Base-by-base conservation (phyloP, 2,329 filamentous ascomycete species). In the Fusarium pininemorale region DNA sequence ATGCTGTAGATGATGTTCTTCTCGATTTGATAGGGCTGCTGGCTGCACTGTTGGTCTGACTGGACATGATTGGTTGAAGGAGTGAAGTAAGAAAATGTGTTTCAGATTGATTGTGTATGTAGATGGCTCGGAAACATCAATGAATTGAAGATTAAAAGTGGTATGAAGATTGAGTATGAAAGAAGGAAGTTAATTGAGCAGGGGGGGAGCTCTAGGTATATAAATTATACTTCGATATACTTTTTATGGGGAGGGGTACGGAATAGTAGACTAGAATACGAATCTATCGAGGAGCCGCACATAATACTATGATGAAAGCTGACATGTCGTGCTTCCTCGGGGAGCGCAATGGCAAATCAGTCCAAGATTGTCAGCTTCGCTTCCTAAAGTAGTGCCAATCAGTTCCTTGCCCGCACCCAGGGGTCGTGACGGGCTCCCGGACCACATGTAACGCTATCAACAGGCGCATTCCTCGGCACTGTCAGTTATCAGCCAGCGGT, bases 381-480 rank as follows among this genome's bases (percentile, higher is more conserved):
- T 67, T 69, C 75, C 68, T 57, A 65, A 69, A 50, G 60, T 66
- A 72, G 70, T 74, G 67, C 73, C 75, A 71, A 76, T 78, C 74
- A 75, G 35, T 54, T 63, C 64, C 62, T 62, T 64, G 59, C 72
- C 66, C 62, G 62, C 69, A 64, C 66, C 61, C 47, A 50, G 60
- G 55, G 53, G 63, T 61, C 51, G 39, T 67, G 66, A 57, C 59
- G 53, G 58, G 53, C 50, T 65, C 66, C 48, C 59, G 66, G 69
- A 57, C 69, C 66, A 72, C 42, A 55, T 71, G 66, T 65, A 70
- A 70, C 68, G 71, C 72, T 65, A 67, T 68, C 63, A 63, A 66
- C 50, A 44, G 67, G 66, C 64, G 65, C 65, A 69, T 70, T 50
- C 51, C 54, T 64, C 63, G 63, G 58, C 56, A 65, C 48, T 74